Percentiles rank a stretch among this genome's conserved stretches.
Conservation (phyloP, 768 basidiomycete species). For the Agrocybe chaxingu region DNA sequence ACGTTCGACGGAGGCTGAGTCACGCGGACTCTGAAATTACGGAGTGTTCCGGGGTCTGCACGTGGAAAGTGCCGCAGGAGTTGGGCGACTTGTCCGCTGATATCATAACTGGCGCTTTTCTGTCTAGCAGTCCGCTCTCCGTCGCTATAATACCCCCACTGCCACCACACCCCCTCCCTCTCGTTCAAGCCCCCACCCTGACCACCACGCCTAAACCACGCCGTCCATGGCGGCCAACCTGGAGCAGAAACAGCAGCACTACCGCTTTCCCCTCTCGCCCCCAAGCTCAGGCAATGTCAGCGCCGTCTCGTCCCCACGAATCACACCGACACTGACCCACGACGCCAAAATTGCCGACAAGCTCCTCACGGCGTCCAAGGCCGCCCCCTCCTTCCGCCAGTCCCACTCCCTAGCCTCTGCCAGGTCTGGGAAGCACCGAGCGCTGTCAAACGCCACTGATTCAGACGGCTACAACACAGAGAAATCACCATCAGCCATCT, state of each 20-base stretch:
- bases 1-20: constrained; percentile 20
- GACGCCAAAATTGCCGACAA: constrained; percentile 16
- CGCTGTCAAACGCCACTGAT: constrained; percentile 31
- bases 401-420: constrained; percentile 23
- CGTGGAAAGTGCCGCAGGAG: constrained; percentile 24
- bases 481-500: constrained; percentile 26
- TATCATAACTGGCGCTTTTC: constrained; percentile 20
- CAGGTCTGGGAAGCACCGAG: constrained; percentile 22
- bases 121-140: constrained; percentile 4
- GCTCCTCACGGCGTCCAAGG: constrained; percentile 10
- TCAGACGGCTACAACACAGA: constrained; percentile 47
- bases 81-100: constrained; percentile 13
- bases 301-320: constrained; percentile 20
- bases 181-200: constrained; percentile 25
- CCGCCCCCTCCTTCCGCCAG: constrained; percentile 19
- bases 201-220: background rate
- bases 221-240: constrained; percentile 16
- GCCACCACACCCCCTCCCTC: constrained; percentile 1
- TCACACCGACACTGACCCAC: constrained; percentile 14
- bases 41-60: constrained; percentile 28
- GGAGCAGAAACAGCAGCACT: constrained; percentile 16
- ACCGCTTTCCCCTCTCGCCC: constrained; percentile 21
- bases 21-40: constrained; percentile 16
- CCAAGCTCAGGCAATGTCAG: constrained; percentile 22
- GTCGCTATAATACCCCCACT: constrained; percentile 2